Conservation (phyloP, 257 asterid species). For the Buddleja alternifolia region DNA sequence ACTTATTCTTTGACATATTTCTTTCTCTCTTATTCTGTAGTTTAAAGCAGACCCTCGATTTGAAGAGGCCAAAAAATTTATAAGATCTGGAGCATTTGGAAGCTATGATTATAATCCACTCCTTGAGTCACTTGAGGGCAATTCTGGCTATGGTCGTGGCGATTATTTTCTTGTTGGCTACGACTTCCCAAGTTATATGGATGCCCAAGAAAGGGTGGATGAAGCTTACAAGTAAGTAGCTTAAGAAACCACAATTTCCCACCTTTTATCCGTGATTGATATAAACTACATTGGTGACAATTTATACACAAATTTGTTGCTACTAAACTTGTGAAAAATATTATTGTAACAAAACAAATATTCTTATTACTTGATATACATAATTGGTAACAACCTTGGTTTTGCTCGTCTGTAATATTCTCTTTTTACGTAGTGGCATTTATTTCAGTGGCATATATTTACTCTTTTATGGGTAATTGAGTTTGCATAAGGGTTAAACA, state of each 20-base stretch:
- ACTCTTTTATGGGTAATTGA: no score
- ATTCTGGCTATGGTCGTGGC: constrained; percentile 93
- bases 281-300: no score
- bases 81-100: constrained; percentile 94
- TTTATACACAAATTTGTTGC: no score
- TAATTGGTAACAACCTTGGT: no score
- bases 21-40: constrained; percentile 44
- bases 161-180: constrained; percentile 94
- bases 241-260: constrained; percentile 6
- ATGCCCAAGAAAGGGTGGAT: constrained; percentile 82
- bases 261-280: no score
- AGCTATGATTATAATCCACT: constrained; percentile 94
- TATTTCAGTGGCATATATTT: no score
- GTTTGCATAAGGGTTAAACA: no score
- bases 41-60: constrained; percentile 94
- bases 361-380: no score
- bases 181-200: constrained; percentile 92
- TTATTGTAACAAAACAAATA: no score
- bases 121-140: constrained; percentile 93
- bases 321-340: no score
- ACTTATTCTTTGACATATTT: not conserved
- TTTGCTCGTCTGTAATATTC: no score
- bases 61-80: constrained; percentile 92
- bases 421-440: no score
- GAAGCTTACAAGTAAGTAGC: constrained; percentile 90